A percentile compares a stretch with the other conserved stretches of the same genome.
These are phyloP conservation scores for Antitrichia curtipendula DNA, from an alignment of 225 moss, liverwort and hornwort species.

Conservation along the genomic window DNA sequence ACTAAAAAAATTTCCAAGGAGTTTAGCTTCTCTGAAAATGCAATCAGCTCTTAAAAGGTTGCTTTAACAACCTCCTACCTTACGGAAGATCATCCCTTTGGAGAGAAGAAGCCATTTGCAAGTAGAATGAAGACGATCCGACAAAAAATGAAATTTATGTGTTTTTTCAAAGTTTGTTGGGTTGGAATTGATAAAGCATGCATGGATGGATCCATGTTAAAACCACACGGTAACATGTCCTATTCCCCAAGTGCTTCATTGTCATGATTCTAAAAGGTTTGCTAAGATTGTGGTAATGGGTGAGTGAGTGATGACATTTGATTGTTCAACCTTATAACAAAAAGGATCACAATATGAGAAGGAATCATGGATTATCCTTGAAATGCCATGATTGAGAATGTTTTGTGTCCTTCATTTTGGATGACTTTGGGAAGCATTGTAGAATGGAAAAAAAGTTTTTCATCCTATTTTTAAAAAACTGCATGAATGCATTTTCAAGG, in stretches of 20 bases:
- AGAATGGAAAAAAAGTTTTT: neutral
- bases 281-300: neutral
- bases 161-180: no score
- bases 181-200: no score
- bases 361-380: neutral
- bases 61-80: no score
- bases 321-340: neutral
- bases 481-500: neutral
- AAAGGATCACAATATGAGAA: neutral
- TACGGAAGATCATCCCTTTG: no score
- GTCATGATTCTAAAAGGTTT: neutral
- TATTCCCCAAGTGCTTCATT: neutral
- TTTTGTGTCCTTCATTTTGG: neutral
- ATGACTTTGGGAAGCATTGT: rapidly evolving
- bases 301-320: no score
- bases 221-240: rapidly evolving
- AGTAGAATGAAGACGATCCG: no score
- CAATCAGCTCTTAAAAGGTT: no score
- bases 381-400: rapidly evolving
- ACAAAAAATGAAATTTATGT: no score
- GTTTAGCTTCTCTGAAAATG: no score
- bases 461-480: neutral
- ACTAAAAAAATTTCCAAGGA: no score
- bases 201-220: no score
- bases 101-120: no score